Percentiles rank a stretch among this genome's conserved stretches.
These are phyloP conservation scores for Artemisia tridentata DNA, from an alignment of 129 eudicot species.

Conservation along the genomic window DNA sequence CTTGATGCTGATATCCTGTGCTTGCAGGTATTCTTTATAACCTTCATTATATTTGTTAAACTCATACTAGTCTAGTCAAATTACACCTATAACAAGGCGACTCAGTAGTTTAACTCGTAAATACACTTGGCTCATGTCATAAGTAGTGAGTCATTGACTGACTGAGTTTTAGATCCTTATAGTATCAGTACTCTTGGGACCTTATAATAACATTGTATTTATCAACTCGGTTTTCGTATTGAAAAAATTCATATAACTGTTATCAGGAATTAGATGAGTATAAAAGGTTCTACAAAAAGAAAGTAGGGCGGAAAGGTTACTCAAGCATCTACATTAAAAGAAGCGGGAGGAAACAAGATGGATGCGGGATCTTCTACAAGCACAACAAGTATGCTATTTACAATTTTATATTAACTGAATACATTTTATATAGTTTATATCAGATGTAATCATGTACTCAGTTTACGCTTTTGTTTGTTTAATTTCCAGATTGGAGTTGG, in stretches of 20 bases:
- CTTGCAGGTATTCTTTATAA: slow-evolving; percentile 59
- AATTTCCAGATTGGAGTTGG: slow-evolving; percentile 64
- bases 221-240: slow-evolving; percentile 3
- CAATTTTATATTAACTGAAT: not conserved
- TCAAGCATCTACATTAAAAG: slow-evolving; percentile 73
- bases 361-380: slow-evolving; percentile 92
- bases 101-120: too few species aligned
- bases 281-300: slow-evolving; percentile 70
- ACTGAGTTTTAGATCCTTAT: too few species aligned
- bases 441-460: not conserved
- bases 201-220: too few species aligned
- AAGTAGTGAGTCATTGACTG: not conserved
- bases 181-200: too few species aligned
- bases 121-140: too few species aligned
- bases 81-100: too few species aligned
- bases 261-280: slow-evolving; percentile 88
- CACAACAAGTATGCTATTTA: slow-evolving; percentile 44
- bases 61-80: too few species aligned
- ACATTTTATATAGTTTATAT: not conserved
- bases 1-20: slow-evolving; percentile 82
- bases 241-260: slow-evolving; percentile 6
- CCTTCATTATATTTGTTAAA: too few species aligned
- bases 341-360: slow-evolving; percentile 81
- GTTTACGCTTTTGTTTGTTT: slow-evolving; percentile 17
- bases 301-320: slow-evolving; percentile 69